Base-by-base conservation (phyloP, 257 asterid species). In the Nyctanthes arbortristis region DNA sequence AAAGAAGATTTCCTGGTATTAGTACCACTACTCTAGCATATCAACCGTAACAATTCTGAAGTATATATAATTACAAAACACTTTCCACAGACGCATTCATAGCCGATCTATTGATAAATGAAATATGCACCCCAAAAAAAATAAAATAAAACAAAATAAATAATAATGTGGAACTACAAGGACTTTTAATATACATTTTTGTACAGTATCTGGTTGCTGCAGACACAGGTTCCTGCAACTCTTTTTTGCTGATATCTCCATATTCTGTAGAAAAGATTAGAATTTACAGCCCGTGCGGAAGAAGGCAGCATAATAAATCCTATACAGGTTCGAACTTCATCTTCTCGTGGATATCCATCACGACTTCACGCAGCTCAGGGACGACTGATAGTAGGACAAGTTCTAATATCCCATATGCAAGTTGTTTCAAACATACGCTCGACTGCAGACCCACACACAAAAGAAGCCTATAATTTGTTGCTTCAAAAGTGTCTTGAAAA, bases 401-500 rank as follows among this genome's bases (percentile, higher is more conserved):
- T 78, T 94, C 99, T 35, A 94, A 87, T 69, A 94, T 87, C 52
- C 91, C 98, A 73, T 88, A 94, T 3, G 94, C 93, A 73, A 95
- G 94, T 82, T 95, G 99, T 96, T 95, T 92, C 78, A 95, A 74
- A 69, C 99, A 95, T 32, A 88, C 78, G 25, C 91, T 77, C 29
- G 99, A 95, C 98, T 95, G 96, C 93, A 57, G 40, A 20, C 12
- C 18, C 59, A n/a, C 27, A 4, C 24, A 25, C 24, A 25, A 25
- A n/a, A 7, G 20, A 0, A 20, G 20, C 9, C 20, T 43, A 43
- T 12, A 43, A 43, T 43, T 43, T 43, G 13, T 43, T 43, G 4
- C 18, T 12, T 12, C 16, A 12, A 16, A 2, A 12, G 54, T 12
- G 3, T 12, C 18, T 43, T 43, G 54, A n/a, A n/a, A n/a, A n/a